Percentiles rank a stretch among this genome's conserved stretches.
phyloP scores from a whole-genome alignment of 129 eudicot genomes.

The Pulicaria dysenterica region DNA sequence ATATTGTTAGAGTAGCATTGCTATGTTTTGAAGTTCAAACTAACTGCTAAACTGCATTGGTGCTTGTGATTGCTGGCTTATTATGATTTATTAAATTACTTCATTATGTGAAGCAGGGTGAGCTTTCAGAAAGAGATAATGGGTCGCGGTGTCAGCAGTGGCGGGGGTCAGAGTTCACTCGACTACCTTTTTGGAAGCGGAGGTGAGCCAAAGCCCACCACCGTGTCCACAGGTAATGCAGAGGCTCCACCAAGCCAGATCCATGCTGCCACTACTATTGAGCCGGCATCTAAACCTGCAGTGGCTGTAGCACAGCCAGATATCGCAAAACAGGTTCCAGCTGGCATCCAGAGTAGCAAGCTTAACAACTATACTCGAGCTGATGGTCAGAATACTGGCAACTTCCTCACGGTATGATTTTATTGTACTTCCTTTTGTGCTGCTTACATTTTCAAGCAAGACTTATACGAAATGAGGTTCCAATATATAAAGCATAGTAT shows the following conservation, averaged over 20 bases:
- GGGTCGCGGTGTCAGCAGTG: slow-evolving; percentile 91
- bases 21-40: neutral
- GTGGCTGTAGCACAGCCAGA: slow-evolving; percentile 44
- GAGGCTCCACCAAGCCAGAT: slow-evolving; percentile 37
- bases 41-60: neutral
- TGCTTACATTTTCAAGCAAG: neutral
- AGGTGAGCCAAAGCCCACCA: slow-evolving; percentile 55
- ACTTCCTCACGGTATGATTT: slow-evolving; percentile 74
- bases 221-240: slow-evolving; percentile 35
- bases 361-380: slow-evolving; percentile 66
- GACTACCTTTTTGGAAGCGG: slow-evolving; percentile 76
- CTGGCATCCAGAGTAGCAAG: slow-evolving; percentile 64
- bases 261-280: slow-evolving; percentile 33
- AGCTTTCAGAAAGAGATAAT: slow-evolving; percentile 33
- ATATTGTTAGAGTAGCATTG: neutral
- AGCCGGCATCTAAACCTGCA: slow-evolving; percentile 50
- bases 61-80: slow-evolving; percentile 12
- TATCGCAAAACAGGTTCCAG: slow-evolving; percentile 62
- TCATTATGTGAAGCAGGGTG: slow-evolving; percentile 20
- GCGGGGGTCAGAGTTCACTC: slow-evolving; percentile 79
- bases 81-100: slow-evolving; percentile 7
- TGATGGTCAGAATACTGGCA: slow-evolving; percentile 83
- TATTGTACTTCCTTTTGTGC: slow-evolving; percentile 9
- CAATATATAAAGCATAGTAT: too few relatives aligned
- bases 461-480: neutral